phyloP scores from a whole-genome alignment of 305 asterid species.

The Andrographis paniculata region DNA sequence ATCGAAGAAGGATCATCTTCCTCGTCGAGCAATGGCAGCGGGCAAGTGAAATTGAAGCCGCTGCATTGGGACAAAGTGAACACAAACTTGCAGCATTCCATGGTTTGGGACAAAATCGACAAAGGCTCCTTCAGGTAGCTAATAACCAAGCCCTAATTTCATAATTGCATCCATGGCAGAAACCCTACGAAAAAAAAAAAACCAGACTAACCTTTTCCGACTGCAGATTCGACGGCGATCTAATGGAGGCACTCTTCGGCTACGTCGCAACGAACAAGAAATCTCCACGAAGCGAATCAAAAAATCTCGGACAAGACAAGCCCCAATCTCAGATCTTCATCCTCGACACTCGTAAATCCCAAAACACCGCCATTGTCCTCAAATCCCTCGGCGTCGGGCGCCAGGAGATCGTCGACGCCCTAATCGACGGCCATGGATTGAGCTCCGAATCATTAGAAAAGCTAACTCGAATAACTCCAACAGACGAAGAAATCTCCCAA shows the following conservation, averaged over 20 bases:
- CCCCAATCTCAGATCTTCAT: slow-evolving; percentile 72
- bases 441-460: slow-evolving; percentile 68
- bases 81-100: slow-evolving; percentile 67
- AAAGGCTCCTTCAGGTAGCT: slow-evolving; percentile 92
- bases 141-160: background rate
- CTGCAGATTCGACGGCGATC: slow-evolving; percentile 85
- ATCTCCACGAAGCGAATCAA: slow-evolving; percentile 45
- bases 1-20: slow-evolving; percentile 24
- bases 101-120: slow-evolving; percentile 93
- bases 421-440: slow-evolving; percentile 53
- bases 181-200: too few relatives aligned
- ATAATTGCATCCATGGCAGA: too few relatives aligned
- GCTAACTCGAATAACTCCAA: slow-evolving; percentile 61
- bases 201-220: too few relatives aligned
- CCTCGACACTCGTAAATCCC: slow-evolving; percentile 81
- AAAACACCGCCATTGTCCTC: slow-evolving; percentile 77
- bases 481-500: slow-evolving; percentile 49
- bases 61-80: slow-evolving; percentile 95
- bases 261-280: slow-evolving; percentile 67
- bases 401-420: slow-evolving; percentile 52
- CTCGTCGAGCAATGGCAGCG: slow-evolving; percentile 21
- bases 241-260: slow-evolving; percentile 96
- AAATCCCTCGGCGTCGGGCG: slow-evolving; percentile 62
- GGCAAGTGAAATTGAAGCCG: slow-evolving; percentile 67
- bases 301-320: slow-evolving; percentile 28